These are phyloP conservation scores for Spergularia marina DNA, from an alignment of 148 eudicot species.

Conservation along the genomic window DNA sequence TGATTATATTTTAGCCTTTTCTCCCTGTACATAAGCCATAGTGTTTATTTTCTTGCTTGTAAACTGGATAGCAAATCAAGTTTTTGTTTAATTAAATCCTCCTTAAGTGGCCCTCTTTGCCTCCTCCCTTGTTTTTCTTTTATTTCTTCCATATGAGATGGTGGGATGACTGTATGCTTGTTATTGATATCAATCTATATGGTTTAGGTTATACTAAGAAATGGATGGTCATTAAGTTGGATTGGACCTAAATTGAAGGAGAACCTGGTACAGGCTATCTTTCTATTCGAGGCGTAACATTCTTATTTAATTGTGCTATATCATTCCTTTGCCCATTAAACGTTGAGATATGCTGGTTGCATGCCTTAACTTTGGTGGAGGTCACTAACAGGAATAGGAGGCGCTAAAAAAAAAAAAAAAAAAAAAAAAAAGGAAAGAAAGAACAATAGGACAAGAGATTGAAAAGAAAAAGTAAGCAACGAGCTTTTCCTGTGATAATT, in stretches of 20 bases:
- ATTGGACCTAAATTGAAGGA: not conserved
- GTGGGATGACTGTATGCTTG: constrained; percentile 2
- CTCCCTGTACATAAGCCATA: constrained; percentile 11
- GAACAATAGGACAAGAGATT: constrained; percentile 16
- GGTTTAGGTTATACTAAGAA: constrained; percentile 1
- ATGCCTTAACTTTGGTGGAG: constrained; percentile 23
- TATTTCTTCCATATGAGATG: not conserved
- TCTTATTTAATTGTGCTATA: constrained; percentile 12
- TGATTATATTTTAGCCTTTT: constrained; percentile 30
- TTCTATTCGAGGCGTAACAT: not conserved
- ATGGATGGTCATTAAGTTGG: constrained; percentile 15
- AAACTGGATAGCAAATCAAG: constrained; percentile 12
- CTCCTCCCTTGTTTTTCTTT: not conserved
- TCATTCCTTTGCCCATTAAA: constrained; percentile 9
- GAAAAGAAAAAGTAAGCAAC: constrained; percentile 8
- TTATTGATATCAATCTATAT: not conserved
- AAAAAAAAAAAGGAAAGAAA: not conserved
- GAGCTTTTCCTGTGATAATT: not conserved
- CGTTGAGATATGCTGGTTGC: constrained; percentile 22
- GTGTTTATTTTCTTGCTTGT: constrained; percentile 16
- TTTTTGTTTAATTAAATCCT: constrained; percentile 11
- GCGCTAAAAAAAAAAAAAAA: not conserved
- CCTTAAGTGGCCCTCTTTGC: too few species aligned
- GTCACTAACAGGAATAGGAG: constrained; percentile 13
- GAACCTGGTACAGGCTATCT: constrained; percentile 5